Percentiles rank a stretch among this genome's conserved stretches.
phyloP scores from a whole-genome alignment of 148 eudicot genomes.

The Agrostemma githago region DNA sequence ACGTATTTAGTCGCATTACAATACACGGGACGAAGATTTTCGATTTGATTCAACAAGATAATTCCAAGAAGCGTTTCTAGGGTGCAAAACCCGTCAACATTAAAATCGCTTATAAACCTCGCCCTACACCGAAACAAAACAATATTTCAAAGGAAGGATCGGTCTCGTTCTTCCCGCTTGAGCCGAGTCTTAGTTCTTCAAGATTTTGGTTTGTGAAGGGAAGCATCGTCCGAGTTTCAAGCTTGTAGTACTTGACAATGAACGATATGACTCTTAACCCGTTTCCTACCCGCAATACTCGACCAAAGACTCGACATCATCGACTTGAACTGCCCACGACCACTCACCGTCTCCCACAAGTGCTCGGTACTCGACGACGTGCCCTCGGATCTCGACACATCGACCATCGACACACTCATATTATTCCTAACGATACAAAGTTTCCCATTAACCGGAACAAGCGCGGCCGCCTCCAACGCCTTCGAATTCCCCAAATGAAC shows the following conservation, averaged over 20 bases:
- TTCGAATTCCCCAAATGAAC: conserved; percentile 74
- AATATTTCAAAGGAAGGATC: too few species aligned
- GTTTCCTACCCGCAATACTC: conserved; percentile 61
- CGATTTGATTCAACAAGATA: too few species aligned
- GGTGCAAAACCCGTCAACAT: neutral
- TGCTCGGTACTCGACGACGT: conserved; percentile 37
- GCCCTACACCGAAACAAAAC: neutral
- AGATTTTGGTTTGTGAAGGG: neutral
- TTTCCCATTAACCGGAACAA: conserved; percentile 63
- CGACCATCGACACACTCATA: conserved; percentile 79
- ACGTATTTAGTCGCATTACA: too few species aligned
- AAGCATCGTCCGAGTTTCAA: conserved; percentile 28
- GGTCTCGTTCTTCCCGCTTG: too few species aligned
- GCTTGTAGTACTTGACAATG: conserved; percentile 91
- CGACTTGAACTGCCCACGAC: conserved; percentile 66
- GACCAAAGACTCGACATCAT: conserved; percentile 67
- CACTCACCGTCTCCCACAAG: conserved; percentile 74
- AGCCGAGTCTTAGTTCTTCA: too few species aligned
- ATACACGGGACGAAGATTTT: neutral
- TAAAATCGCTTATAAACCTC: neutral
- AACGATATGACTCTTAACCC: conserved; percentile 66
- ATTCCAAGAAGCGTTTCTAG: neutral
- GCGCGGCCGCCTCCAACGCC: conserved; percentile 78
- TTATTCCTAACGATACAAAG: conserved; percentile 75
- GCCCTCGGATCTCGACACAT: conserved; percentile 50